A percentile compares a stretch with the other conserved stretches of the same genome.
phyloP scores from a whole-genome alignment of 768 basidiomycete genomes.

The Kwoniella newhampshirensis region DNA sequence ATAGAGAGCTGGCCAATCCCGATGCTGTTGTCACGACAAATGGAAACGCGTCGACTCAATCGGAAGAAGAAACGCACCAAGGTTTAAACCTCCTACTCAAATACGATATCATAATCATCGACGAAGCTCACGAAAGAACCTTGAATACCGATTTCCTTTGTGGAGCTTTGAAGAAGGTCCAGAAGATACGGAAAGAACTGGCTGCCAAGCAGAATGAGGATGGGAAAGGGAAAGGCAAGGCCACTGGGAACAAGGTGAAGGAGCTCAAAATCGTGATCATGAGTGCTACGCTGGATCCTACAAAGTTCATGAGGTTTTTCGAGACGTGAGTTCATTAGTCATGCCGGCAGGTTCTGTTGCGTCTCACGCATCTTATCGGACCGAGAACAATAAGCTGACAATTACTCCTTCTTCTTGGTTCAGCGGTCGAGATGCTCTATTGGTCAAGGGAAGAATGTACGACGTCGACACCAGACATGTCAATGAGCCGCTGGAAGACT shows the following conservation, averaged over 20 bases:
- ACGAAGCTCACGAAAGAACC: conserved; percentile 96
- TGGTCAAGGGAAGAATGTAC: conserved; percentile 90
- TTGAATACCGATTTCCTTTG: conserved; percentile 91
- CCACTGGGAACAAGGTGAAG: conserved; percentile 55
- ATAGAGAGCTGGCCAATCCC: conserved; percentile 41
- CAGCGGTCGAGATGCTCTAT: conserved; percentile 61
- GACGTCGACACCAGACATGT: conserved; percentile 82
- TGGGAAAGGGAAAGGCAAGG: conserved; percentile 45
- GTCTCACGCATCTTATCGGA: no score
- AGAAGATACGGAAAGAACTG: conserved; percentile 62
- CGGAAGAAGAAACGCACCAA: not conserved
- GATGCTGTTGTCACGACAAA: not conserved
- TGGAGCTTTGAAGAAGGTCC: conserved; percentile 81
- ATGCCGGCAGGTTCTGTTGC: not conserved
- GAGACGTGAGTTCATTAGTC: conserved; percentile 67
- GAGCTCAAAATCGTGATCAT: conserved; percentile 91
- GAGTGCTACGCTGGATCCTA: conserved; percentile 96
- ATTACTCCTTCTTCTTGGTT: not conserved
- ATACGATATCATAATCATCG: conserved; percentile 87
- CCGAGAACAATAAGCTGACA: no score
- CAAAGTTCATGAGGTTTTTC: conserved; percentile 88
- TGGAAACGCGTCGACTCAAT: conserved; percentile 3
- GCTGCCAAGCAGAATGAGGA: conserved; percentile 25
- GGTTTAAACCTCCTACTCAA: conserved; percentile 60
- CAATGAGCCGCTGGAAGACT: conserved; percentile 69